phyloP scores from a whole-genome alignment of 441 rosid genomes.

The Dalechampia spathulata region DNA sequence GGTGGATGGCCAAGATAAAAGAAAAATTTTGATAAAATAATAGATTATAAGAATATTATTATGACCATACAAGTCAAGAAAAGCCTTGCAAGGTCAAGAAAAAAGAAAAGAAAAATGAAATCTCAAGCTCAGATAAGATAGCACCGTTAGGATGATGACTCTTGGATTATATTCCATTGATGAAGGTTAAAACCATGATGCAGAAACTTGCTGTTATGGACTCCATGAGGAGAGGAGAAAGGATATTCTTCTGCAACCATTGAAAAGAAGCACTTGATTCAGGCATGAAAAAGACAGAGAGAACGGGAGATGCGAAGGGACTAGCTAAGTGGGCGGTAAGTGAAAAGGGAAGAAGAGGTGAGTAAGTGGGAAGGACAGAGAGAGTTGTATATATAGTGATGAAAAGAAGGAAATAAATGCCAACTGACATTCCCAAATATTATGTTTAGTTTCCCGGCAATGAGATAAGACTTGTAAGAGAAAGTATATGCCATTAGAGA shows the following conservation, averaged over 20 bases:
- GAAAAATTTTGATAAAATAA: not conserved
- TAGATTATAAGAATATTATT: fast-evolving
- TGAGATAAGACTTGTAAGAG: too few species aligned
- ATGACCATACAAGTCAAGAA: not conserved
- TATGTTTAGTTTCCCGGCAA: too few species aligned
- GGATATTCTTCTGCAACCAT: not conserved
- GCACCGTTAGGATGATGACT: conserved; percentile 21
- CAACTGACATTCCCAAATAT: too few species aligned
- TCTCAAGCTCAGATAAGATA: conserved; percentile 56
- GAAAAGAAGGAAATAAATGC: too few species aligned
- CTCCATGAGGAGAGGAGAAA: not conserved
- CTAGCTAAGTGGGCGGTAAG: not conserved
- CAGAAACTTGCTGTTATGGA: not conserved
- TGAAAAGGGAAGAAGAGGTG: conserved; percentile 10
- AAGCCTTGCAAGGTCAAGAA: conserved; percentile 93
- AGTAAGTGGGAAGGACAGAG: conserved; percentile 1
- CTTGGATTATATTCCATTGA: conserved; percentile 3
- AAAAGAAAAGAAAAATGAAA: conserved; percentile 1
- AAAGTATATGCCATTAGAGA: too few species aligned
- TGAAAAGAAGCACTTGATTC: not conserved
- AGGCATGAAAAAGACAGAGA: conserved; percentile 2
- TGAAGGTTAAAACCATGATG: not conserved
- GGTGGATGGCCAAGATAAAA: not conserved
- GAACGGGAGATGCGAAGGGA: not conserved
- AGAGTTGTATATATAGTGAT: too few species aligned